These are phyloP conservation scores for Leucocoprinus leucothites DNA, from an alignment of 768 basidiomycete genomes.

Conservation along the genomic window DNA sequence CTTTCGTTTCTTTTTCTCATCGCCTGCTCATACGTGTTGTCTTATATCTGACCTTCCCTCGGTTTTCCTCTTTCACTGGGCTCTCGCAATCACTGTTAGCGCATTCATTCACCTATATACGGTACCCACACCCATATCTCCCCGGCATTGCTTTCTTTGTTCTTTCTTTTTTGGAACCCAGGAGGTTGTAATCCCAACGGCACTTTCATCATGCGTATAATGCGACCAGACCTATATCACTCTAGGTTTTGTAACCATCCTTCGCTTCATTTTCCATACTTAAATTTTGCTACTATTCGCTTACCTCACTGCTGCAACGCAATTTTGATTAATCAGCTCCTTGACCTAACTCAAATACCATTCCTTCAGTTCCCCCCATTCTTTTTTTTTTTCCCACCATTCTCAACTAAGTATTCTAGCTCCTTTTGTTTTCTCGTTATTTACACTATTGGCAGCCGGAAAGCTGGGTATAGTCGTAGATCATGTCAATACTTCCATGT, in stretches of 20 bases:
- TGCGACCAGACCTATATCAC: constrained; percentile 22
- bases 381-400: background rate
- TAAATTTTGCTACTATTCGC: background rate
- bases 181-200: constrained; percentile 38
- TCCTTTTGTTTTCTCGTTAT: constrained; percentile 36
- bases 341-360: constrained; percentile 3
- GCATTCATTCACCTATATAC: constrained; percentile 14
- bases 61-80: background rate
- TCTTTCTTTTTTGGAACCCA: constrained; percentile 28
- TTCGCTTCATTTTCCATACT: constrained; percentile 10
- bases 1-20: constrained; percentile 19
- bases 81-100: constrained; percentile 1
- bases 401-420: constrained; percentile 11
- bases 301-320: background rate
- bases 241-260: constrained; percentile 18
- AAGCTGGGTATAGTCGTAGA: constrained; percentile 48
- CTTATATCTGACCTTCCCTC: constrained; percentile 6
- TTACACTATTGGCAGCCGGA: constrained; percentile 43
- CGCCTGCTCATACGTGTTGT: constrained; percentile 18
- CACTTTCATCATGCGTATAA: constrained; percentile 35
- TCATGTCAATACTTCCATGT: constrained; percentile 38
- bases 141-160: constrained; percentile 28
- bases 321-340: constrained; percentile 6
- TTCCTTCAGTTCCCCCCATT: background rate
- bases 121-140: constrained; percentile 22